phyloP scores from a whole-genome alignment of 2,329 filamentous ascomycete genomes.

The Sporothrix brasiliensis region DNA sequence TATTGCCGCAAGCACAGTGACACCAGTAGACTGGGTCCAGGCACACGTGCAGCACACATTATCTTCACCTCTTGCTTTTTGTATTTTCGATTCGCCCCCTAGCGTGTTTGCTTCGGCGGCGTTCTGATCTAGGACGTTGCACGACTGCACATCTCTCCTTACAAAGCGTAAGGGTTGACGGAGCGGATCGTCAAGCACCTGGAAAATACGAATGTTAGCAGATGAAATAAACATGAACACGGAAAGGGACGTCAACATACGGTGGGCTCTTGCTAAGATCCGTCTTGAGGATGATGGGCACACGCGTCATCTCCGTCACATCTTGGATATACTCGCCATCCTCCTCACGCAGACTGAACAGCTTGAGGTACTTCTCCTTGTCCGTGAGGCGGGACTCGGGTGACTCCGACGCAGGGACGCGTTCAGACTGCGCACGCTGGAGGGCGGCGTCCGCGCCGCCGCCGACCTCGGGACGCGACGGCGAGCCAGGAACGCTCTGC shows the following conservation, averaged over 20 bases:
- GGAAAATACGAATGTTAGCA: slow-evolving; percentile 44
- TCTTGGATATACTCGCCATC: slow-evolving; percentile 97
- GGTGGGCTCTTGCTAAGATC: slow-evolving; percentile 98
- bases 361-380: slow-evolving; percentile 93
- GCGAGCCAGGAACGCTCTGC: slow-evolving; percentile 92
- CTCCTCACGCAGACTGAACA: slow-evolving; percentile 89
- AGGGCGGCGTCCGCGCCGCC: slow-evolving; percentile 61
- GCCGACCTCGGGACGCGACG: slow-evolving; percentile 71
- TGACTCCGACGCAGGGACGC: slow-evolving; percentile 73
- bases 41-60: neutral
- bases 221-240: neutral
- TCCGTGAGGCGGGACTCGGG: slow-evolving; percentile 80
- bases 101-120: neutral
- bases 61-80: neutral
- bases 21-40: too few relatives aligned
- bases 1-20: neutral
- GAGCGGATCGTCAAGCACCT: slow-evolving; percentile 84
- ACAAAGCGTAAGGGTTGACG: slow-evolving; percentile 75
- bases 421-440: slow-evolving; percentile 91
- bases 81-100: neutral
- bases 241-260: slow-evolving; percentile 64
- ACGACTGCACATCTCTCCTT: neutral
- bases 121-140: neutral
- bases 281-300: slow-evolving; percentile 98
- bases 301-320: slow-evolving; percentile 94